Conservation (phyloP, 2,329 filamentous ascomycete genomes). For the Chaetomium globosum region DNA sequence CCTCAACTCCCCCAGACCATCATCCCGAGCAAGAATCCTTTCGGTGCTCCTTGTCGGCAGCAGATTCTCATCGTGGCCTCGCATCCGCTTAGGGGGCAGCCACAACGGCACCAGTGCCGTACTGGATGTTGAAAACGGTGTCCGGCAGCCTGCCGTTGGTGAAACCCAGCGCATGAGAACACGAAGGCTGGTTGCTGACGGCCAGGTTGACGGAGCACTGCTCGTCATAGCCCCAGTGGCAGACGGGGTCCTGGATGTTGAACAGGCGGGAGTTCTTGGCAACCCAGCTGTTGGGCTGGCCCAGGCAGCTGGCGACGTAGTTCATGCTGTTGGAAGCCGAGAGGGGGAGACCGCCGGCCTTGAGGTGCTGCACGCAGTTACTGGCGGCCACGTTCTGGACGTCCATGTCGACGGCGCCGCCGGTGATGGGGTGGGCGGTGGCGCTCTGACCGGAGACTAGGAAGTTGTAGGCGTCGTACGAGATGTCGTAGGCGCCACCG, state of each 20-base stretch:
- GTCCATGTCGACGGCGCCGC: conserved; percentile 54
- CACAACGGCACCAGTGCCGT: conserved; percentile 49
- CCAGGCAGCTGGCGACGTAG: conserved; percentile 52
- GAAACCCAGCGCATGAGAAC: conserved; percentile 49
- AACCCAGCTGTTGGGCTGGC: conserved; percentile 51
- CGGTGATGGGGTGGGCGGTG: conserved; percentile 46
- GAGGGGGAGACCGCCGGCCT: conserved; percentile 54
- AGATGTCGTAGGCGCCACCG: conserved; percentile 58
- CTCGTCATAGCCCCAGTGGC: conserved; percentile 55
- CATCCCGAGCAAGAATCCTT: neutral
- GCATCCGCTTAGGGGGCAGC: conserved; percentile 12
- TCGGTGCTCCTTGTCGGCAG: no score
- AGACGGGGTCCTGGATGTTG: conserved; percentile 55
- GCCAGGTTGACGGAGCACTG: conserved; percentile 50
- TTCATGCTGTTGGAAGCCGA: conserved; percentile 59
- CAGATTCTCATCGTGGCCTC: neutral
- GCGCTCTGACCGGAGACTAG: conserved; percentile 54
- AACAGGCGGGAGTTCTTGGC: conserved; percentile 53
- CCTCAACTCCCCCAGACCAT: neutral
- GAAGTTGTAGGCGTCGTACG: conserved; percentile 62
- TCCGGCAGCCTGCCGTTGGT: conserved; percentile 29
- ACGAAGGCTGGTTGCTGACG: conserved; percentile 55
- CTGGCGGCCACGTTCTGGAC: conserved; percentile 52
- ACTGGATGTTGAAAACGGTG: conserved; percentile 54
- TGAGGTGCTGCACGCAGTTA: conserved; percentile 55